A percentile compares a stretch with the other conserved stretches of the same genome.
phyloP scores from a whole-genome alignment of 1,139 yeast genomes.

The Pichia sp. region DNA sequence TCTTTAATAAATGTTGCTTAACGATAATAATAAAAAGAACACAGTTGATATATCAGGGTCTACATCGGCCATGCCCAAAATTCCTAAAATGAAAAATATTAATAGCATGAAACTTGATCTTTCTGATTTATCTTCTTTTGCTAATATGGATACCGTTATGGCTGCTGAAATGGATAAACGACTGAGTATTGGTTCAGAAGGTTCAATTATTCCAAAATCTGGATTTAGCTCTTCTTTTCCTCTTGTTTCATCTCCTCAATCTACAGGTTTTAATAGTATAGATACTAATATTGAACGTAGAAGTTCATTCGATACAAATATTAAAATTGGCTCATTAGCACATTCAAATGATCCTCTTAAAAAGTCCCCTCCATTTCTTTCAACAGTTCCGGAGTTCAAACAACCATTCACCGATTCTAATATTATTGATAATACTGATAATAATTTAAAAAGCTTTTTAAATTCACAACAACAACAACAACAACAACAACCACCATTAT shows the following conservation, averaged over 20 bases:
- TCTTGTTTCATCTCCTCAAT: no score
- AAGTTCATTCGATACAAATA: conserved; percentile 6
- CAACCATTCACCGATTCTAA: not conserved
- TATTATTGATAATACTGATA: no score
- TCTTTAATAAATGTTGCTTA: not conserved
- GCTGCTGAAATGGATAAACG: conserved; percentile 1
- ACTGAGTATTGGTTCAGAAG: not conserved
- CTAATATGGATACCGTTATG: not conserved
- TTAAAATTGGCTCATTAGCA: conserved; percentile 4
- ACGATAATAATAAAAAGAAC: not conserved
- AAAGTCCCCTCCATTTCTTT: not conserved
- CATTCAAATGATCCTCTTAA: conserved; percentile 5
- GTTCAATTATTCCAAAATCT: not conserved
- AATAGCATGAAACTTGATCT: no score
- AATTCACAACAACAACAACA: not conserved
- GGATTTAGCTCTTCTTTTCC: not conserved
- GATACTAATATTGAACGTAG: not conserved
- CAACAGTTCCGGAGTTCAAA: not conserved
- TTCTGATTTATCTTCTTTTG: not conserved
- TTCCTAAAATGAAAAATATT: not conserved
- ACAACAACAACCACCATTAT: not conserved
- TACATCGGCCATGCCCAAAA: not conserved
- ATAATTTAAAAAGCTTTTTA: not conserved
- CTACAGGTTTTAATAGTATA: no score
- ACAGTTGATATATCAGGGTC: no score